Conservation (phyloP, 805 yeast genomes). For the Yamadazyma scolyti region DNA sequence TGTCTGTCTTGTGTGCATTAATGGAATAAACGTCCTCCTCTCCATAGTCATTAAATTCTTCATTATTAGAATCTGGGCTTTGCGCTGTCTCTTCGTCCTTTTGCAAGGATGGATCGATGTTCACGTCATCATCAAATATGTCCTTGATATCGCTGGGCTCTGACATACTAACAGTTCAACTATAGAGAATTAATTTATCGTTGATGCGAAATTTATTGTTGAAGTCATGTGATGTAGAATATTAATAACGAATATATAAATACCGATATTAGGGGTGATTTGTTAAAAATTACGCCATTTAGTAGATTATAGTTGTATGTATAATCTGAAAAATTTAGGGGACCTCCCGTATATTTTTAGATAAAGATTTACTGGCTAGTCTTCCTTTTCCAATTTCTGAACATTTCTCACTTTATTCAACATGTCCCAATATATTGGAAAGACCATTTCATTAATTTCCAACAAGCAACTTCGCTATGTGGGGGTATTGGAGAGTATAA, state of each 20-base stretch:
- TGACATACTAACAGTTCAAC: too few species aligned
- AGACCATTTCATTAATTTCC: conserved; percentile 77
- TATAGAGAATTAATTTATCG: too few species aligned
- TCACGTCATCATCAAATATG: conserved; percentile 10
- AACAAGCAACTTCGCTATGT: conserved; percentile 82
- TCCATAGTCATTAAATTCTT: not conserved
- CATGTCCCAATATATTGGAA: conserved; percentile 93
- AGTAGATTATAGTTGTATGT: too few species aligned
- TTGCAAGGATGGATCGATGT: too few species aligned
- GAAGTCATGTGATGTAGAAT: too few species aligned
- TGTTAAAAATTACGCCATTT: too few species aligned
- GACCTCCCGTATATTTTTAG: too few species aligned
- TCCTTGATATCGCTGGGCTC: conserved; percentile 7
- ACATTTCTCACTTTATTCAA: not conserved
- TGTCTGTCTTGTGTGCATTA: conserved; percentile 18
- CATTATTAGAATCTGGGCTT: not conserved
- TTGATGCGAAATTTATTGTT: too few species aligned
- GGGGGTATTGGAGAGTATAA: conserved; percentile 82
- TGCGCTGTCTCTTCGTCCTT: too few species aligned
- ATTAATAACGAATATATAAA: too few species aligned
- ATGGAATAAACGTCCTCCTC: conserved; percentile 12
- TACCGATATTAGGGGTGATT: too few species aligned
- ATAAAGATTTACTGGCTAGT: not conserved
- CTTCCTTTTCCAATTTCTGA: not conserved
- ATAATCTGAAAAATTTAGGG: too few species aligned